Base-by-base conservation (phyloP, 2,329 filamentous ascomycete genomes). In the Xylariaceae sp. region DNA sequence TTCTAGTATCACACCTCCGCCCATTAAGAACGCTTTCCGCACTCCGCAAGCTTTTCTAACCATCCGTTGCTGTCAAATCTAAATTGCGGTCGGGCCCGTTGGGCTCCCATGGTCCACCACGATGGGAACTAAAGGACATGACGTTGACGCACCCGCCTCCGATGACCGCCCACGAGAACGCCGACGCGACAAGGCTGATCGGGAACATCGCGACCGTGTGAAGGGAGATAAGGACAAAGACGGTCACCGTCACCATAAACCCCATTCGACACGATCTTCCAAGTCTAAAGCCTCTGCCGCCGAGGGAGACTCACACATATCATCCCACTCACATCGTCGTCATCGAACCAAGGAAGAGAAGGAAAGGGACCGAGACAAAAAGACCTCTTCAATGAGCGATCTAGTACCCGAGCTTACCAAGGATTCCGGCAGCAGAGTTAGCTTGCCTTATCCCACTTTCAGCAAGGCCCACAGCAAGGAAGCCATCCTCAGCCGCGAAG, bases 381-480 rank as follows among this genome's bases (percentile, higher is more conserved):
- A 65, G 56, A 61, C 65, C 26, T 64, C 67, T 10, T 71, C 66
- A 20, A 70, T 70, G 69, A 70, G 48, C 44, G 70, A 72, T 42
- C 61, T 72, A 20, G 65, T 71, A 3, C 70, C 70, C 46, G 70
- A 72, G 56, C 55, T 72, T 26, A 44, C 60, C 14, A 65, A 59
- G 46, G 63, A 60, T 5, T 65, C 64, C 21, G 59, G 62, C 52
- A 71, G 70, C 60, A 62, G 70, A 50, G 61, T 71, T 55, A 71
- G 67, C 62, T 50, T 72, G 50, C 70, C 70, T 18, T 72, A 72
- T 48, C 70, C 70, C 21, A 62, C 44, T 48, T 72, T 72, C 59
- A 71, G 67, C 75, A 97, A 96, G 75, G 89, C 89, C 12, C 91
- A 96, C 73, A 96, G 91, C 79, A 95, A 92, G 73, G 93, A 97